These are phyloP conservation scores for Cylindrodendrum hubeiense DNA, from an alignment of 2,329 filamentous ascomycete genomes.

Conservation along the genomic window DNA sequence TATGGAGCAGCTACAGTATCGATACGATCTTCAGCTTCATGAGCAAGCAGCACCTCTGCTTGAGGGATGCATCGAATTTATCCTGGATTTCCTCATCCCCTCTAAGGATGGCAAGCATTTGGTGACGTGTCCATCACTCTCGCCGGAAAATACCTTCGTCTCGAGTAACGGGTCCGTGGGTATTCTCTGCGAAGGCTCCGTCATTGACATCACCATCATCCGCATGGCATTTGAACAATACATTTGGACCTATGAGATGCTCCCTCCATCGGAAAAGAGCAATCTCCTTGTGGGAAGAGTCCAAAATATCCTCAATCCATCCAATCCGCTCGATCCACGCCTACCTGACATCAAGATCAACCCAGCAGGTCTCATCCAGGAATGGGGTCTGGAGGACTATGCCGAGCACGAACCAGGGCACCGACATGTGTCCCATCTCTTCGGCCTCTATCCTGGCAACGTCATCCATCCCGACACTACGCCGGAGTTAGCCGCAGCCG, in stretches of 20 bases:
- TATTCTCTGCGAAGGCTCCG: conserved; percentile 42
- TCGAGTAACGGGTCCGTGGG: conserved; percentile 25
- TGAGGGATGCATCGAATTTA: conserved; percentile 51
- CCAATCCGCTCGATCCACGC: background rate
- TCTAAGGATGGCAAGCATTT: conserved; percentile 43
- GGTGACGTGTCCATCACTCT: conserved; percentile 42
- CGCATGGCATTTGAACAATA: conserved; percentile 38
- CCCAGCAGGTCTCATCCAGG: conserved; percentile 49
- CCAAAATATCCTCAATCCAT: conserved; percentile 1
- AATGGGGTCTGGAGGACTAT: conserved; percentile 54
- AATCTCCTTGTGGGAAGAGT: background rate
- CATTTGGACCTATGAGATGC: conserved; percentile 27
- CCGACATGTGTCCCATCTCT: conserved; percentile 64
- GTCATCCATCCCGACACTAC: conserved; percentile 33
- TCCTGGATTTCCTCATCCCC: conserved; percentile 52
- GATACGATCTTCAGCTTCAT: conserved; percentile 33
- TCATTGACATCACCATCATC: conserved; percentile 40
- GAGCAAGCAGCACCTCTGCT: conserved; percentile 47
- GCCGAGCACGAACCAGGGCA: conserved; percentile 60
- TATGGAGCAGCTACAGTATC: conserved; percentile 41
- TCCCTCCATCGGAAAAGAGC: conserved; percentile 11
- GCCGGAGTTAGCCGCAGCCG: conserved; percentile 42
- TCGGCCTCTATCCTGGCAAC: conserved; percentile 60
- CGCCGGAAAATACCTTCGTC: conserved; percentile 42
- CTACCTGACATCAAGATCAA: conserved; percentile 32